Evolutionary conservation across 1,284 basidiomycete genomes (phyloP).

Genomic region (Tylopilus sp.): DNA sequence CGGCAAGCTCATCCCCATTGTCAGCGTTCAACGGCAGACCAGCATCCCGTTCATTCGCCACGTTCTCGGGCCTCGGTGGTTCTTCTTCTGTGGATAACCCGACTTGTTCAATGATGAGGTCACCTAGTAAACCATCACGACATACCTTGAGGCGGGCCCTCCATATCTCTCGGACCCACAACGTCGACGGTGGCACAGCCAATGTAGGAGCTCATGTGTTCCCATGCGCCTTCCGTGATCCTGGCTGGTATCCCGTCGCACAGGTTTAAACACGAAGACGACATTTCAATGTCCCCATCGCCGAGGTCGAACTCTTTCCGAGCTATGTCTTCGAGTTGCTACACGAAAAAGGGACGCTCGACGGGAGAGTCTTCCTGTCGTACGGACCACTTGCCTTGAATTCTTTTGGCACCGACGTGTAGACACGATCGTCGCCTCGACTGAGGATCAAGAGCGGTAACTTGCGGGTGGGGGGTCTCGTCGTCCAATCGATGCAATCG

Average conservation of each 20-base stretch:
- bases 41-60: neutral
- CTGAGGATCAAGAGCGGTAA: slow-evolving; percentile 23
- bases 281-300: slow-evolving; percentile 12
- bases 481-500: slow-evolving; percentile 27
- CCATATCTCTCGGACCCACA: neutral
- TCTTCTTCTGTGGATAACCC: neutral
- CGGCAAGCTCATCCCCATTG: neutral
- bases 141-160: slow-evolving; percentile 4
- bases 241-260: slow-evolving; percentile 20
- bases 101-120: neutral
- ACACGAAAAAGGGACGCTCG: neutral
- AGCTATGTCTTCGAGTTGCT: slow-evolving; percentile 22
- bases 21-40: neutral
- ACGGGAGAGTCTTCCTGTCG: no score
- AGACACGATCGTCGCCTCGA: slow-evolving; percentile 18
- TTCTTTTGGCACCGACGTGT: slow-evolving; percentile 20
- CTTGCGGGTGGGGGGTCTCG: slow-evolving; percentile 22
- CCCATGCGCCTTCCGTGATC: slow-evolving; percentile 25
- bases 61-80: neutral
- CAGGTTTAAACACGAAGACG: slow-evolving; percentile 24
- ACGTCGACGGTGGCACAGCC: slow-evolving; percentile 25
- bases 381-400: slow-evolving; percentile 14
- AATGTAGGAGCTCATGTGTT: slow-evolving; percentile 18
- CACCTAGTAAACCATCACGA: no score
- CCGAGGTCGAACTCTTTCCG: slow-evolving; percentile 24